Percentiles rank a stretch among this genome's conserved stretches.
Evolutionary conservation across 352 stramenopile genomes (phyloP).

Genomic region (Pythium dissimile): DNA sequence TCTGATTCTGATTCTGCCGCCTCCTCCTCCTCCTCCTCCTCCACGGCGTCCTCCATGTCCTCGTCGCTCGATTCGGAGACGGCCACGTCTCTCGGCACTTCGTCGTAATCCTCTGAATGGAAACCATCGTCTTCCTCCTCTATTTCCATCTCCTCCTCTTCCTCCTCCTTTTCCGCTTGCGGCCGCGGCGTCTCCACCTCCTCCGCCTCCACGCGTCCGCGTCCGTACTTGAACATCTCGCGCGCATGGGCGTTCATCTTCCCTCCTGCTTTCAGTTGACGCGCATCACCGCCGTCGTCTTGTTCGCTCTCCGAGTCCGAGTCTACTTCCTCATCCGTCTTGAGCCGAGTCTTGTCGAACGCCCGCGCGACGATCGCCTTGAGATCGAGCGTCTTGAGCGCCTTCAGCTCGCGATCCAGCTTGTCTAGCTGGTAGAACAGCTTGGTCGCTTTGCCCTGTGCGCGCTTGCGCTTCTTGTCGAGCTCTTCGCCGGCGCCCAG

Average conservation of each 20-base stretch:
- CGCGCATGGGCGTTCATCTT: constrained; percentile 11
- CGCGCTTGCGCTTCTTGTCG: constrained; percentile 28
- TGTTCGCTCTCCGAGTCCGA: constrained; percentile 16
- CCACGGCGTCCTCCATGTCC: neutral
- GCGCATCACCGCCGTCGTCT: too few species aligned
- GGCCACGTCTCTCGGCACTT: constrained; percentile 1
- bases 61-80: constrained; percentile 16
- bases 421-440: constrained; percentile 34
- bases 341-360: constrained; percentile 43
- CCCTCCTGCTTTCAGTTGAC: too few species aligned
- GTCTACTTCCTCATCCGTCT: constrained; percentile 20
- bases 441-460: constrained; percentile 35
- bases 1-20: constrained; percentile 1
- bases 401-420: constrained; percentile 51
- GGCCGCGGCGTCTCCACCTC: too few species aligned
- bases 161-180: neutral
- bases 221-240: constrained; percentile 23
- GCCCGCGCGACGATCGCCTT: constrained; percentile 40
- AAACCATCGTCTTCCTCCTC: constrained; percentile 36
- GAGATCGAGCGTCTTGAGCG: constrained; percentile 56
- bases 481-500: constrained; percentile 2
- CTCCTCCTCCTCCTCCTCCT: neutral
- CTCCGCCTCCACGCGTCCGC: constrained; percentile 3
- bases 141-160: neutral
- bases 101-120: constrained; percentile 41